Evolutionary conservation across 495 filamentous ascomycete genomes (phyloP).

Genomic region (Aspergillus baeticus): DNA sequence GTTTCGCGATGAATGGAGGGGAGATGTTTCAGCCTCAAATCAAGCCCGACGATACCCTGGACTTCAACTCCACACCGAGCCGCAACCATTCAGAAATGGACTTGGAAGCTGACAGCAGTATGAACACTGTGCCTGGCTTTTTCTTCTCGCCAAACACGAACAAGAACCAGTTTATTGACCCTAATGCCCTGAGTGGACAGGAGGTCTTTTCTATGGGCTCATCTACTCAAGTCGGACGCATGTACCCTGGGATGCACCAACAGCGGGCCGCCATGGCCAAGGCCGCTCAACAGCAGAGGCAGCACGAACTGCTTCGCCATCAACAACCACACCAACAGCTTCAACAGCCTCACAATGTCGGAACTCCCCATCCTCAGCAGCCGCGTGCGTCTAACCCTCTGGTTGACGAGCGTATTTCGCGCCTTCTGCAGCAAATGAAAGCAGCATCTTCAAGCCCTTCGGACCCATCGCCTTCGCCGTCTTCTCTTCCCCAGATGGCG

Average conservation of each 20-base stretch:
- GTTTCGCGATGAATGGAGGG: conserved; percentile 44
- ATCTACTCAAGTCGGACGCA: conserved; percentile 60
- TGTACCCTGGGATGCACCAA: conserved; percentile 90
- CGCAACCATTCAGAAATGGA: conserved; percentile 54
- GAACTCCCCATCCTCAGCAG: conserved; percentile 37
- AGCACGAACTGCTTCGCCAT: conserved; percentile 62
- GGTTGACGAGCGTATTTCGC: conserved; percentile 82
- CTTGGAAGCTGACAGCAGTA: conserved; percentile 50
- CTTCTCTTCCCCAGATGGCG: conserved; percentile 47
- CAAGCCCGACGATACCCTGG: conserved; percentile 50
- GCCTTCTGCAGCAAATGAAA: conserved; percentile 80
- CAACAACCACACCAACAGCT: conserved; percentile 41
- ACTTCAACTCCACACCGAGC: conserved; percentile 58
- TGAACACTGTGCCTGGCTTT: conserved; percentile 59
- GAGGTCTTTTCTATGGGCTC: conserved; percentile 46
- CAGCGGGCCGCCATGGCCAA: conserved; percentile 80
- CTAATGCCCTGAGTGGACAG: conserved; percentile 64
- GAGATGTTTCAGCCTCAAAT: conserved; percentile 49
- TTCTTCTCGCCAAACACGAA: conserved; percentile 38
- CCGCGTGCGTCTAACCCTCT: conserved; percentile 60
- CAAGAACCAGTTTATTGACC: conserved; percentile 62
- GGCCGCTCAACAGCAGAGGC: conserved; percentile 65
- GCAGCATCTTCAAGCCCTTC: conserved; percentile 58
- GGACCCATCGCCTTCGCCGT: conserved; percentile 45
- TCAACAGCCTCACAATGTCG: conserved; percentile 25